phyloP scores from a whole-genome alignment of 129 eudicot species.

The Helichrysum umbraculigerum region DNA sequence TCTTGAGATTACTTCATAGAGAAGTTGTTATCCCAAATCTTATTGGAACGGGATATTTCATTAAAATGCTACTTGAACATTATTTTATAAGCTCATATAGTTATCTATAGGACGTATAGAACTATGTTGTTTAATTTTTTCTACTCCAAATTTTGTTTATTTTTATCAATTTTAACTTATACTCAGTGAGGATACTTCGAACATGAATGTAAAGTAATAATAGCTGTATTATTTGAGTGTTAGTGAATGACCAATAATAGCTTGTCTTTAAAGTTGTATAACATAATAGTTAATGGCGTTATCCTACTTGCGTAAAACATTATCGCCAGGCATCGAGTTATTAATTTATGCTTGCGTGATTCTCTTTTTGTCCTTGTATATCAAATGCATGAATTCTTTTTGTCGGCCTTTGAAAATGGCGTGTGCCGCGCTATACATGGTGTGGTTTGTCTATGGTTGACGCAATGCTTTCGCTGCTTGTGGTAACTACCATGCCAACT shows the following conservation, averaged over 20 bases:
- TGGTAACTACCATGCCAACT: background rate
- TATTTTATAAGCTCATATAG: background rate
- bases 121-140: no score
- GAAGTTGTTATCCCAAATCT: background rate
- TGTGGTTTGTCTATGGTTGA: background rate
- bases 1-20: background rate
- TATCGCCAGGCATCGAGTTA: background rate
- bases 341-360: background rate
- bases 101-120: background rate
- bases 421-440: background rate
- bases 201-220: no score
- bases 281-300: background rate
- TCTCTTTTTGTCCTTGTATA: background rate
- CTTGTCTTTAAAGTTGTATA: no score
- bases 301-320: background rate
- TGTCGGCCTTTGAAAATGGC: background rate
- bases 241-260: no score
- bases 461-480: background rate
- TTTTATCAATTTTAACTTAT: no score
- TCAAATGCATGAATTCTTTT: background rate
- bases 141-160: no score
- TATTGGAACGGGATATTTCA: background rate
- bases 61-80: background rate
- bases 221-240: no score
- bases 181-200: no score